Percentiles rank a stretch among this genome's conserved stretches.
These are phyloP conservation scores for Nicotiana sylvestris DNA, from an alignment of 257 asterid species.

Conservation along the genomic window DNA sequence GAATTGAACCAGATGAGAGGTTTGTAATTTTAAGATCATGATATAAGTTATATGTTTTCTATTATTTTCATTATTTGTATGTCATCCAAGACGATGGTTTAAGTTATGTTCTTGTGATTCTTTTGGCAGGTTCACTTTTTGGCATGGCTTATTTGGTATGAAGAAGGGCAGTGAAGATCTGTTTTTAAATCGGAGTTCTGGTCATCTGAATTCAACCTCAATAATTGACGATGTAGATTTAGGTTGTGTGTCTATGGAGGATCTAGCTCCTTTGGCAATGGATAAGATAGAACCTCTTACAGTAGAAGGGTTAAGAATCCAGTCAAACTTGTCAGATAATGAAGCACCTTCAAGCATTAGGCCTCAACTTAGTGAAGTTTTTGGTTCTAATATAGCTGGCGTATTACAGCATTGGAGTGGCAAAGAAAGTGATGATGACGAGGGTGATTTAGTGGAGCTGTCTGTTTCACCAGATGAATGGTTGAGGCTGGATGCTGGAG, in stretches of 20 bases:
- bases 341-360: conserved; percentile 56
- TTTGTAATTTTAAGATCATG: conserved; percentile 26
- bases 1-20: conserved; percentile 40
- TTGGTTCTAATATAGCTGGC: conserved; percentile 15
- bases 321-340: conserved; percentile 54
- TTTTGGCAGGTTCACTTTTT: conserved; percentile 31
- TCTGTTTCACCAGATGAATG: conserved; percentile 58
- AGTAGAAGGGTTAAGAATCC: conserved; percentile 72
- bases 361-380: conserved; percentile 25
- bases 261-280: conserved; percentile 57
- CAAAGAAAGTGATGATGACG: conserved; percentile 6
- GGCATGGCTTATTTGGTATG: conserved; percentile 15
- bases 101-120: neutral
- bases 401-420: conserved; percentile 20
- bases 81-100: conserved; percentile 15
- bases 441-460: conserved; percentile 36
- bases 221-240: conserved; percentile 25
- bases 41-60: neutral
- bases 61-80: conserved; percentile 2
- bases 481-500: conserved; percentile 45
- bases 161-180: conserved; percentile 13
- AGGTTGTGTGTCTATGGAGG: conserved; percentile 44
- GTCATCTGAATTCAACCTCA: conserved; percentile 24
- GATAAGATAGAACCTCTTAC: conserved; percentile 55
- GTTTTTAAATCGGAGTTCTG: conserved; percentile 15